Evolutionary conservation across 305 asterid species (phyloP).

Genomic region (Striga hermonthica): DNA sequence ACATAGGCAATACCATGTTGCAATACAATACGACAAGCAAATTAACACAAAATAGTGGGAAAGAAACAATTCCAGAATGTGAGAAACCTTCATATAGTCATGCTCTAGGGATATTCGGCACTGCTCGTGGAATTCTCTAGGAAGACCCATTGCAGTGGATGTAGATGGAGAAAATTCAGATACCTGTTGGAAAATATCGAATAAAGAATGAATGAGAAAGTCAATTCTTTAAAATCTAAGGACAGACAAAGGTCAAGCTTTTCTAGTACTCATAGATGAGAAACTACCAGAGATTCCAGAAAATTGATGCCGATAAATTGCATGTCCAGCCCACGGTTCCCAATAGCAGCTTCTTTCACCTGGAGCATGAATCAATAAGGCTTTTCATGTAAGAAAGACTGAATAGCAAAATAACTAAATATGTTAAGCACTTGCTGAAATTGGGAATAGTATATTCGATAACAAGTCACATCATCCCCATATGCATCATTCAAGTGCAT

Average conservation of each 20-base stretch:
- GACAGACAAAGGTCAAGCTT: conserved; percentile 26
- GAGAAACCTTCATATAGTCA: conserved; percentile 75
- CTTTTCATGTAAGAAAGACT: conserved; percentile 22
- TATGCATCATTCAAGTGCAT: no score
- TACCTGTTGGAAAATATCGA: conserved; percentile 44
- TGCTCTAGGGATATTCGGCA: conserved; percentile 78
- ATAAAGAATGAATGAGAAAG: conserved; percentile 22
- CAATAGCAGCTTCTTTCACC: conserved; percentile 76
- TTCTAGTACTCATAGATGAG: conserved; percentile 26
- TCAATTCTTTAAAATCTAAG: conserved; percentile 17
- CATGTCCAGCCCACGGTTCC: conserved; percentile 67
- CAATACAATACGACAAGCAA: conserved; percentile 27
- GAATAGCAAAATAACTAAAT: conserved; percentile 19
- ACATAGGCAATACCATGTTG: conserved; percentile 28
- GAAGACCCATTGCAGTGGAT: conserved; percentile 85
- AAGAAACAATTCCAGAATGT: conserved; percentile 27
- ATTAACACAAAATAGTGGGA: conserved; percentile 20
- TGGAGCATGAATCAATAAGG: conserved; percentile 37
- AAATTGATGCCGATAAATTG: conserved; percentile 73
- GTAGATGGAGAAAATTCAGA: conserved; percentile 95
- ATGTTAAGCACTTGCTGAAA: conserved; percentile 20
- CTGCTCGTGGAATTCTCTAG: conserved; percentile 87
- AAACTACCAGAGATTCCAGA: conserved; percentile 76
- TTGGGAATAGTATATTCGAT: conserved; percentile 1
- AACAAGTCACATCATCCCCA: neutral